Evolutionary conservation across 2,329 filamentous ascomycete species (phyloP), one percentile per base, ranked within the genome.

Genomic region (Clonostachys chloroleuca): DNA sequence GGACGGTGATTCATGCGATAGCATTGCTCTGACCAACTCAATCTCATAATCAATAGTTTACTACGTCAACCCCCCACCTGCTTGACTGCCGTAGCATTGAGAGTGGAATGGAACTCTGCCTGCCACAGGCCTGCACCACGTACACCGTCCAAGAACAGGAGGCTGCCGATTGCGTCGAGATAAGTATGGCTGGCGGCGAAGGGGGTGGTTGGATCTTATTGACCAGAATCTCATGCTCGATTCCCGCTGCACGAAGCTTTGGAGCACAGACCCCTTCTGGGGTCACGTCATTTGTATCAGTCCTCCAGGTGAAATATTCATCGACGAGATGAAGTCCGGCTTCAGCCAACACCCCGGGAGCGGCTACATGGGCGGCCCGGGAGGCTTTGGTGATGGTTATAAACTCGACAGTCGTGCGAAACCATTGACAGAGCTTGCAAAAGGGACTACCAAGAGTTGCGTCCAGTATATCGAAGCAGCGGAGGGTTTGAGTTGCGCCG

Each of bases 1-100:
- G 10, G 42, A 46, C 4, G 53, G 51, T 10, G 53, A 59, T 14
- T 54, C 52, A 2, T 58, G 54, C 41, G 51, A 57, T 44, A 47
- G 40, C 3, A 49, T 59, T 12, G 49, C 55, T 4, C 40, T 50
- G 8, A 42, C 39, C 3, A 45, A 50, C 34, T 42, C 30, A 2
- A 48, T 54, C n/a, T 51, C 57, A 37, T 43, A 47, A 5, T 49
- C 52, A 14, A 44, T 43, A 18, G 34, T 53, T 12, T 48, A 54
- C n/a, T 55, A 52, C 40, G 45, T 49, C 9, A 58, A 59, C 41
- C 50, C 49, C 49, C n/a, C 18, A 51, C 1, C 12, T 48, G 3
- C 50, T 45, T 4, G 48, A 56, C 41, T 58, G 52, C 33, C 44
- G 14, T 42, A 17, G 42, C 7, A 20, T 57, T 12, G 37, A 41